Evolutionary conservation across 345 rosid genomes (phyloP), one percentile per base, ranked within the genome.

Genomic region (Laguncularia racemosa): DNA sequence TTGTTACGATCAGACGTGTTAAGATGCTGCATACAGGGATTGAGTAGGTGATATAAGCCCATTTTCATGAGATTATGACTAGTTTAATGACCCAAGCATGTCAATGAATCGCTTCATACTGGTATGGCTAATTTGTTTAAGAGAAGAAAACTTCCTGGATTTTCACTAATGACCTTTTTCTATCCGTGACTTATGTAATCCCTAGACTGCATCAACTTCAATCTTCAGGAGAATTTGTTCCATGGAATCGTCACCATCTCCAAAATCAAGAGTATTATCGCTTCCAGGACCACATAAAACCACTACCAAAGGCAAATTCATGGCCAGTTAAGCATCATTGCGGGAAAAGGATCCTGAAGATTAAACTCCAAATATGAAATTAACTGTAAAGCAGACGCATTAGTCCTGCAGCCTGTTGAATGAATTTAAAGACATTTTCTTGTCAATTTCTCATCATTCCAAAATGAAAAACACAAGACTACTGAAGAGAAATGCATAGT

Each of bases 171-270:
- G 65, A 87, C 28, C 75, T 68, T 79, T 84, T 52, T 87, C 92
- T 14, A 82, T 65, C 17, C 85, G 79, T 20, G 60, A 65, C 80
- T 75, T 87, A 67, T 74, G 43, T 53, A 69, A 19, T 73, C 73
- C 66, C 73, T 76, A 2, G 75, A 74, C 52, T 72, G 76, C 10
- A 77, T 66, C 46, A 58, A n/a, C 56, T 69, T 85, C 95, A 65
- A 85, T 79, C 79, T 85, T 85, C 47, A 60, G 46, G 59, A 93
- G 84, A 50, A 80, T 73, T 58, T 80, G 77, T 69, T 77, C 95
- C 68, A 67, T 57, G 56, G 62, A 68, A 15, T 57, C 81, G 71
- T 76, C 80, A 14, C 68, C 73, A 59, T 60, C 75, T 65, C 64
- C 67, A 38, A 82, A 73, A 61, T 82, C 80, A 45, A 76, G 73